phyloP scores from a whole-genome alignment of 2,329 filamentous ascomycete genomes.

The Apiospora koreana region DNA sequence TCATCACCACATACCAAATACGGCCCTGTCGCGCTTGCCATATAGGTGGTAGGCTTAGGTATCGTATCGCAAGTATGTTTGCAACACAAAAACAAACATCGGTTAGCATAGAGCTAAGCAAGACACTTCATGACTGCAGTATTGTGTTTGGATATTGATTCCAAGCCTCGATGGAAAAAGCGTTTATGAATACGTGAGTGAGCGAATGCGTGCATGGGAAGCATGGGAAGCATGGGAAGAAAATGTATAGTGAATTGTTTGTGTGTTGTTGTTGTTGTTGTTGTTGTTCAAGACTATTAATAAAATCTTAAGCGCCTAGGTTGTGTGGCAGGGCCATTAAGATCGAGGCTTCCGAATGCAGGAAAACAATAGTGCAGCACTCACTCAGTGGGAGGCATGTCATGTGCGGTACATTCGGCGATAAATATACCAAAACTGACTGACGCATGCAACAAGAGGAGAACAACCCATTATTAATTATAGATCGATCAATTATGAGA shows the following conservation, averaged over 20 bases:
- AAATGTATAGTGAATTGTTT: neutral
- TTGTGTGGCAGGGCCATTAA: neutral
- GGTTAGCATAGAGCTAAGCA: neutral
- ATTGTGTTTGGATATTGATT: neutral
- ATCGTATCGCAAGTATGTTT: neutral
- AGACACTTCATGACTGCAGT: neutral
- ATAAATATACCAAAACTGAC: neutral
- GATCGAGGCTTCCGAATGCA: conserved; percentile 1
- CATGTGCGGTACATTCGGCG: neutral
- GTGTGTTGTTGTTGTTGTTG: no score
- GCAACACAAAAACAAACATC: neutral
- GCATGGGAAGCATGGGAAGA: neutral
- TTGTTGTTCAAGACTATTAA: conserved; percentile 2
- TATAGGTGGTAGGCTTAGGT: neutral
- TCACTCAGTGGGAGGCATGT: neutral
- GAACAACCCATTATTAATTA: neutral
- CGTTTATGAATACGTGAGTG: neutral
- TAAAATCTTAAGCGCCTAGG: neutral
- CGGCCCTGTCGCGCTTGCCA: neutral
- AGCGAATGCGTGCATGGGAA: neutral
- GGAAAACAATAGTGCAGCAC: conserved; percentile 2
- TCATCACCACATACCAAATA: neutral
- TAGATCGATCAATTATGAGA: neutral
- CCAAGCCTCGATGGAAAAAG: neutral
- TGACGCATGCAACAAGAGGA: neutral